Evolutionary conservation across 2,329 filamentous ascomycete species (phyloP).

Genomic region (Colletotrichum sp.): DNA sequence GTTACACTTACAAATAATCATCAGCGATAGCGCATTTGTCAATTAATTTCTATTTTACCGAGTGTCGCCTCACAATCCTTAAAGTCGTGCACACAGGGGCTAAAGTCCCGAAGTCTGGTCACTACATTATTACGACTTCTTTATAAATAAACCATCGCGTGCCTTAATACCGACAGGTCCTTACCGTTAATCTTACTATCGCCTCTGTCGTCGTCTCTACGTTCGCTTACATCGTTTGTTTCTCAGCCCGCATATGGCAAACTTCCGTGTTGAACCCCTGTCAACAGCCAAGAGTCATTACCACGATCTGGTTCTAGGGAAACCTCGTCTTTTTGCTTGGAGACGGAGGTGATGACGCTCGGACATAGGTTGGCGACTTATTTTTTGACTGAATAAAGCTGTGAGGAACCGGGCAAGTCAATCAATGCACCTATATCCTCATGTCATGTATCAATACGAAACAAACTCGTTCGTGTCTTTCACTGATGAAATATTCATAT

Average conservation of each 20-base stretch:
- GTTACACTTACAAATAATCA: background rate
- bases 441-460: background rate
- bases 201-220: background rate
- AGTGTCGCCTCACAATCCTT: background rate
- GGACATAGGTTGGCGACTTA: background rate
- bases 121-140: background rate
- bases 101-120: background rate
- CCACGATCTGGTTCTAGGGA: background rate
- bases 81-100: background rate
- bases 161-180: background rate
- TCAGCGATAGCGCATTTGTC: background rate
- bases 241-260: background rate
- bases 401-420: background rate
- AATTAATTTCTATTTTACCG: background rate
- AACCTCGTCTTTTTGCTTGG: background rate
- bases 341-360: background rate
- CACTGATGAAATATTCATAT: background rate
- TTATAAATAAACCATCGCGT: background rate
- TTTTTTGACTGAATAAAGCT: background rate
- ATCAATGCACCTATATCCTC: rapidly evolving
- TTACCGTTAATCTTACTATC: background rate
- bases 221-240: rapidly evolving
- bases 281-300: background rate
- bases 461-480: background rate
- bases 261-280: rapidly evolving